Percentiles rank a stretch among this genome's conserved stretches.
Conservation (phyloP, 164 flowering plant genomes). For the Tetracentron sinense region DNA sequence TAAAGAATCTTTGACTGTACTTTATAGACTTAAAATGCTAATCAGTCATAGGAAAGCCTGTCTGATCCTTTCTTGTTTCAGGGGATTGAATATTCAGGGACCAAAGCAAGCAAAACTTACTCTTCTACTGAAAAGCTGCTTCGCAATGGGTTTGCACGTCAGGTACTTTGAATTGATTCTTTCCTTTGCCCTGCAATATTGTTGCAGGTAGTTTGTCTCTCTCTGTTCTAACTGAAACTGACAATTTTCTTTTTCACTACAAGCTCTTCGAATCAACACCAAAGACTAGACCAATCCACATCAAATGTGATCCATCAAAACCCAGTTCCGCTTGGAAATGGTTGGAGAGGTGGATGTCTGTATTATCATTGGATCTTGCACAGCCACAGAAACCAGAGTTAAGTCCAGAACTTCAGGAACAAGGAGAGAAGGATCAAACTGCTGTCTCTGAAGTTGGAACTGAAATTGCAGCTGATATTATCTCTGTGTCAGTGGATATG, state of each 20-base stretch:
- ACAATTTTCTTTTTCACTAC: constrained; percentile 6
- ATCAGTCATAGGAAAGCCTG: background rate
- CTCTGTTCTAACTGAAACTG: background rate
- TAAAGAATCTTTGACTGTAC: background rate
- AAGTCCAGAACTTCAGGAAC: constrained; percentile 20
- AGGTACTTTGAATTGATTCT: constrained; percentile 39
- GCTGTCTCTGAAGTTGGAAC: constrained; percentile 20
- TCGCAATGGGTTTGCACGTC: constrained; percentile 68
- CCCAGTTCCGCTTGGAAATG: constrained; percentile 77
- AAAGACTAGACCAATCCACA: constrained; percentile 48
- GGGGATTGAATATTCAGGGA: constrained; percentile 31
- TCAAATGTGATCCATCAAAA: constrained; percentile 68
- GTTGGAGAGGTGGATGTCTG: constrained; percentile 96
- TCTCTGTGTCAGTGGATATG: constrained; percentile 23
- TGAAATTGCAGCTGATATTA: constrained; percentile 23
- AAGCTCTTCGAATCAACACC: constrained; percentile 76
- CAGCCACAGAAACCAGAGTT: constrained; percentile 27
- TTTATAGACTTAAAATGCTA: background rate
- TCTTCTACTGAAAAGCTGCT: constrained; percentile 59
- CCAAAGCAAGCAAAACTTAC: constrained; percentile 25
- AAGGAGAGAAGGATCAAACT: constrained; percentile 15
- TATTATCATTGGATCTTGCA: constrained; percentile 33
- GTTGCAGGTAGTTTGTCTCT: background rate
- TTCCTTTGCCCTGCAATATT: background rate
- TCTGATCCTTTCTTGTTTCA: constrained; percentile 22